A percentile compares a stretch with the other conserved stretches of the same genome.
phyloP scores from a whole-genome alignment of 768 basidiomycete genomes.

The Mrakia frigida region DNA sequence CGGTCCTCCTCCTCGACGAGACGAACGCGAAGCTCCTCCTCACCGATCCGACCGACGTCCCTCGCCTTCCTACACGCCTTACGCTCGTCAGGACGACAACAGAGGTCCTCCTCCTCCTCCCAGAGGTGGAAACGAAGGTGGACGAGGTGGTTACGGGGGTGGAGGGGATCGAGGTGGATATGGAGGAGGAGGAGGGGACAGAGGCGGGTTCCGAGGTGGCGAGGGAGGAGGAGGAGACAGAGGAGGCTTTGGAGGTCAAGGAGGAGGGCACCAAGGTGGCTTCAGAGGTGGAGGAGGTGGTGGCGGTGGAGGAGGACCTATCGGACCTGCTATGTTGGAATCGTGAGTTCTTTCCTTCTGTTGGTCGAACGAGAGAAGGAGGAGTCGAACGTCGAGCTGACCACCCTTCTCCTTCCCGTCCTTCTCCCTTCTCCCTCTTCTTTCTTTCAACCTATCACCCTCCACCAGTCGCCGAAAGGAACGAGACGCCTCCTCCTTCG shows the following conservation, averaged over 20 bases:
- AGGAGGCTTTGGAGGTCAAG: neutral
- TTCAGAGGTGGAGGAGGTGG: constrained; percentile 1
- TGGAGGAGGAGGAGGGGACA: constrained; percentile 1
- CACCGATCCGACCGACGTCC: constrained; percentile 22
- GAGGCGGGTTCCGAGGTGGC: constrained; percentile 4
- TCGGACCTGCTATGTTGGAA: constrained; percentile 18
- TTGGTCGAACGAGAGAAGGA: neutral
- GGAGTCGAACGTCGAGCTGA: neutral
- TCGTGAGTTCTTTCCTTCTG: constrained; percentile 8
- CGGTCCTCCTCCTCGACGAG: constrained; percentile 16
- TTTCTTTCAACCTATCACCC: neutral
- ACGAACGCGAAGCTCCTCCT: constrained; percentile 18
- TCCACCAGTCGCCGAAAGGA: constrained; percentile 28
- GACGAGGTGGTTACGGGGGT: neutral
- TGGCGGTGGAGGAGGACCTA: constrained; percentile 3
- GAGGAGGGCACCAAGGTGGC: neutral
- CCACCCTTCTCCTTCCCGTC: neutral
- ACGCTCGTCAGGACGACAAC: constrained; percentile 15
- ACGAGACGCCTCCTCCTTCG: constrained; percentile 23
- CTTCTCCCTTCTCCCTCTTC: neutral
- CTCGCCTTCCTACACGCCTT: constrained; percentile 23
- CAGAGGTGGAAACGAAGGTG: constrained; percentile 10
- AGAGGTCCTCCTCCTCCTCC: neutral
- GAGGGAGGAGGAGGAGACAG: constrained; percentile 10
- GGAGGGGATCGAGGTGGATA: constrained; percentile 7